phyloP scores from a whole-genome alignment of 225 moss, liverwort and hornwort species.

The Sphagnum tenellum region DNA sequence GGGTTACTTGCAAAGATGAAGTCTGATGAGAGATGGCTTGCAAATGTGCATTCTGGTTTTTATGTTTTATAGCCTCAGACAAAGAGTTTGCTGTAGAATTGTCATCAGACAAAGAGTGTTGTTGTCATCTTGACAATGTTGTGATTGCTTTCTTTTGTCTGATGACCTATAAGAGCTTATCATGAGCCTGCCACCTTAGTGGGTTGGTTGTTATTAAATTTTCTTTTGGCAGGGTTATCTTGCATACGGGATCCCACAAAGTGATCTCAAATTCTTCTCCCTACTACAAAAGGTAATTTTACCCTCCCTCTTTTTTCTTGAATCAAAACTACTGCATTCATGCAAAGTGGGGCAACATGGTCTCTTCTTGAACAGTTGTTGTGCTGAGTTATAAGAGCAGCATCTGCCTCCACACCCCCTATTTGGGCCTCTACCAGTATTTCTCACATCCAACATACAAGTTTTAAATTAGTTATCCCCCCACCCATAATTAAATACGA shows the following conservation, averaged over 20 bases:
- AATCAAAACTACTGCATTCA: not conserved
- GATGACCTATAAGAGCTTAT: not conserved
- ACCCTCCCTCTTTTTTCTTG: not conserved
- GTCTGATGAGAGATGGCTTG: too few species aligned
- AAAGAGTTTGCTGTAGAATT: too few species aligned
- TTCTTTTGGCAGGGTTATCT: slow-evolving; percentile 61
- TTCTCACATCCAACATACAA: not conserved
- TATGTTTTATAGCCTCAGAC: too few species aligned
- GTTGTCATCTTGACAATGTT: too few species aligned
- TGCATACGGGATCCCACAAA: slow-evolving; percentile 76
- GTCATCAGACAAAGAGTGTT: not conserved
- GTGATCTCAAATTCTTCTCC: slow-evolving; percentile 72
- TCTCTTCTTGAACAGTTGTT: not conserved
- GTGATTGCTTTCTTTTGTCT: too few species aligned
- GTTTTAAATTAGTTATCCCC: not conserved
- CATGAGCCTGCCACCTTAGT: not conserved
- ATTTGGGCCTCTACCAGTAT: not conserved
- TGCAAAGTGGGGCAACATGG: not conserved
- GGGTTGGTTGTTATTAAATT: not conserved
- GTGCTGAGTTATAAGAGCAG: too few species aligned
- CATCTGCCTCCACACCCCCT: too few species aligned
- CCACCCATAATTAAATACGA: too few species aligned
- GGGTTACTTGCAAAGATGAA: too few species aligned
- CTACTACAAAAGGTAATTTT: slow-evolving; percentile 64
- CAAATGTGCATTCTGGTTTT: not conserved